Base-by-base conservation (phyloP, 169 alveolate genomes). In the Plasmodium gallinaceum region DNA sequence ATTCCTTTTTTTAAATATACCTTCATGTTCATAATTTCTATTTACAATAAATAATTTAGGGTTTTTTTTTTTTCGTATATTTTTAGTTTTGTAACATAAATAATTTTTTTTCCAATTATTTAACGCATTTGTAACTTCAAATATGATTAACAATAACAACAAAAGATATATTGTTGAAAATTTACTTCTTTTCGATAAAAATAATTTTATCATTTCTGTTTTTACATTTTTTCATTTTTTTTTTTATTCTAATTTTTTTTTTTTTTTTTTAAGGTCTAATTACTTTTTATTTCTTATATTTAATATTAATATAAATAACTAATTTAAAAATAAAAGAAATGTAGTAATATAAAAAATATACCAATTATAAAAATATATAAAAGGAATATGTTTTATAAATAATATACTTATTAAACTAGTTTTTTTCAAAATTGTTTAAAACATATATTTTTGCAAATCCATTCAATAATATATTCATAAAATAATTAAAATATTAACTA, bases 191-290 rank as follows among this genome's bases (percentile, higher is more conserved):
- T 68, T 83, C 46, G 64, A 46, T 32, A 69, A 83, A 69, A 83
- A 83, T 83, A 57, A 37, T 45, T 68, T 83, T 14, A 83, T 42
- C 91, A 83, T 83, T 68, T 83, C 91, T 62, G 83, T 68, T 83
- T 54, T 69, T 43, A 14, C 20, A 12, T 45, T 66, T 57, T 57
- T 45, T 68, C 72, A 52, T 80, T 61, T 18, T 58, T 43, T 74
- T 72, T 72, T 71, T 71, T 51, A n/a, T 68, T 68, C 20, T 37
- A 12, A 39, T 42, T 39, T 43, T 45, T 22, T 68, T 18, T 32
- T 32, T 32, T 32, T 32, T 32, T 32, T 32, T 32, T 32, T 32
- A 2, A 2, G 39, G 4, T 32, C 39, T 32, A 32, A 4, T 32
- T 1, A 32, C 4, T 32, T 32, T 32, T n/a, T n/a, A n/a, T n/a